Conservation (phyloP, 83 land plant species). For the Isoetes engelmannii region DNA sequence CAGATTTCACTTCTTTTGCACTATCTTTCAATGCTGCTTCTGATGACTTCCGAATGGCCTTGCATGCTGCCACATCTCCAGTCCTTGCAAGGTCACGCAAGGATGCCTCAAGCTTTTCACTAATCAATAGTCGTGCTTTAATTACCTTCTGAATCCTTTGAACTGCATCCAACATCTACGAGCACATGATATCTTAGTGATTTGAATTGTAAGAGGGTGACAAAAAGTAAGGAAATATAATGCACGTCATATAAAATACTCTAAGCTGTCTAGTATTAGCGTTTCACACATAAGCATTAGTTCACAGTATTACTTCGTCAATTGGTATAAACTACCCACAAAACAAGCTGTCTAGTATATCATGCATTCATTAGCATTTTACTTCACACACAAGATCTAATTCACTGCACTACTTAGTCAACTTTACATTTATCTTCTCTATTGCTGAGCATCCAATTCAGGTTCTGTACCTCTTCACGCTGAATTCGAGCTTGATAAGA, state of each 20-base stretch:
- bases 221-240: background rate
- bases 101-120: constrained; percentile 77
- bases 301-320: no score
- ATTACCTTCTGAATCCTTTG: constrained; percentile 61
- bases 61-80: constrained; percentile 80
- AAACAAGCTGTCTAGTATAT: no score
- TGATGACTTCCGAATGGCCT: constrained; percentile 67
- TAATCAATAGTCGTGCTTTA: constrained; percentile 40
- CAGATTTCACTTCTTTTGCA: constrained; percentile 60
- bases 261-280: no score
- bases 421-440: no score
- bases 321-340: no score
- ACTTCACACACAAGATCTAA: no score
- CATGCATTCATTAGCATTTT: no score
- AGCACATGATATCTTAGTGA: background rate
- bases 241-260: background rate
- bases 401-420: no score
- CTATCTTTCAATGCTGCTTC: constrained; percentile 64
- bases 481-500: constrained; percentile 78
- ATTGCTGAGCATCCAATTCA: no score
- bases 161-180: constrained; percentile 56
- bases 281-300: no score
- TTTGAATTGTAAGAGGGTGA: background rate
- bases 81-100: constrained; percentile 77
- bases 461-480: constrained; percentile 68